These are phyloP conservation scores for Breynia disticha DNA, from an alignment of 441 rosid species.

Conservation along the genomic window DNA sequence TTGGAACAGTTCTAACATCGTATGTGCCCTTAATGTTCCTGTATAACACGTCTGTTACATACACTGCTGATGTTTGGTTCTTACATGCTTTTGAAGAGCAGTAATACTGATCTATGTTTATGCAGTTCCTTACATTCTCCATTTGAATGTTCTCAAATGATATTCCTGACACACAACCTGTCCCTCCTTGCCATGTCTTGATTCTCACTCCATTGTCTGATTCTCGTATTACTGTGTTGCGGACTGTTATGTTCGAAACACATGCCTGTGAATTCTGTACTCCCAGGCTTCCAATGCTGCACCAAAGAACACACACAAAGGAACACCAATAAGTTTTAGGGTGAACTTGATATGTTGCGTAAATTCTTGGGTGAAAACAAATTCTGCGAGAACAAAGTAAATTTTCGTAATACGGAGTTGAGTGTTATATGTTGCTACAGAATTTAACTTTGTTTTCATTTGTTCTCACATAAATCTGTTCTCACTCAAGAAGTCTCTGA, in stretches of 20 bases:
- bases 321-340: too few species aligned
- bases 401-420: too few species aligned
- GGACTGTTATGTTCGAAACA: slow-evolving; percentile 76
- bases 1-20: slow-evolving; percentile 68
- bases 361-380: too few species aligned
- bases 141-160: slow-evolving; percentile 76
- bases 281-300: slow-evolving; percentile 92
- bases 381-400: too few species aligned
- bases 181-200: slow-evolving; percentile 97
- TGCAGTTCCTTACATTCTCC: slow-evolving; percentile 88
- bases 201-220: slow-evolving; percentile 87
- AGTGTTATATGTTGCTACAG: too few species aligned
- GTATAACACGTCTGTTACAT: slow-evolving; percentile 49
- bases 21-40: slow-evolving; percentile 85
- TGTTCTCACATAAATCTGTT: too few species aligned
- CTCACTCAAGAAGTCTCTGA: too few species aligned
- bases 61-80: slow-evolving; percentile 82
- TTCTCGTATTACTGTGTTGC: slow-evolving; percentile 54
- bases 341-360: too few species aligned
- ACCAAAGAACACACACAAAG: neutral
- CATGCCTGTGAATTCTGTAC: slow-evolving; percentile 90
- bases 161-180: slow-evolving; percentile 62
- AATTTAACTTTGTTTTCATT: too few species aligned
- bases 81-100: slow-evolving; percentile 55
- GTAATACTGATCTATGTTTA: slow-evolving; percentile 83